Evolutionary conservation across 495 filamentous ascomycete species (phyloP).

Genomic region (Podospora anserina): DNA sequence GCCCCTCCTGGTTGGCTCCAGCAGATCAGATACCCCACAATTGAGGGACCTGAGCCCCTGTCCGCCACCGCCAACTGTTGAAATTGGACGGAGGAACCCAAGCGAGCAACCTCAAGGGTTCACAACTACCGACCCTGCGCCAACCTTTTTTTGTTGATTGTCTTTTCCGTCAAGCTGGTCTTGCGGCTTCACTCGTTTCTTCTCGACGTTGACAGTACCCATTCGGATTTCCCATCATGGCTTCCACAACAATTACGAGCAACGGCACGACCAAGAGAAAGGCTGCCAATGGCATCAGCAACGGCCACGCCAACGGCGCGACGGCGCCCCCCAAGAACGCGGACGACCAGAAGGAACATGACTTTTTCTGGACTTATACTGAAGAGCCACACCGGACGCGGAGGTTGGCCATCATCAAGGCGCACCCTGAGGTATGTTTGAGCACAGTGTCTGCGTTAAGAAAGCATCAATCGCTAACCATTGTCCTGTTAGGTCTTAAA

Average conservation of each 20-base stretch:
- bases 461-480: slow-evolving; percentile 17
- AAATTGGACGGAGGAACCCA: slow-evolving; percentile 1
- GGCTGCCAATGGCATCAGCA: slow-evolving; percentile 25
- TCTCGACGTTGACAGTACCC: not conserved
- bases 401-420: slow-evolving; percentile 92
- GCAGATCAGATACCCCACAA: not conserved
- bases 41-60: not conserved
- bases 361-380: slow-evolving; percentile 91
- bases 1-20: slow-evolving; percentile 1
- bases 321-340: slow-evolving; percentile 21
- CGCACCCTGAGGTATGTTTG: slow-evolving; percentile 80
- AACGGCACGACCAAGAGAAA: slow-evolving; percentile 21
- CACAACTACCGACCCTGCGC: slow-evolving; percentile 4
- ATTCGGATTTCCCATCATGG: slow-evolving; percentile 16
- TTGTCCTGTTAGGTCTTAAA: slow-evolving; percentile 70
- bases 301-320: slow-evolving; percentile 13
- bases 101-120: slow-evolving; percentile 1
- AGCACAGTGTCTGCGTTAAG: not conserved
- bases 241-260: slow-evolving; percentile 19
- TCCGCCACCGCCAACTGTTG: not conserved
- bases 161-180: slow-evolving; percentile 7
- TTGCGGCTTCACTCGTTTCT: not conserved
- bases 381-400: slow-evolving; percentile 95
- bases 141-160: not conserved
- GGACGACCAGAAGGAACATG: slow-evolving; percentile 43